A percentile compares a stretch with the other conserved stretches of the same genome.
These are phyloP conservation scores for Sanghuangporus weigelae DNA, from an alignment of 1,284 basidiomycete species.

Conservation along the genomic window DNA sequence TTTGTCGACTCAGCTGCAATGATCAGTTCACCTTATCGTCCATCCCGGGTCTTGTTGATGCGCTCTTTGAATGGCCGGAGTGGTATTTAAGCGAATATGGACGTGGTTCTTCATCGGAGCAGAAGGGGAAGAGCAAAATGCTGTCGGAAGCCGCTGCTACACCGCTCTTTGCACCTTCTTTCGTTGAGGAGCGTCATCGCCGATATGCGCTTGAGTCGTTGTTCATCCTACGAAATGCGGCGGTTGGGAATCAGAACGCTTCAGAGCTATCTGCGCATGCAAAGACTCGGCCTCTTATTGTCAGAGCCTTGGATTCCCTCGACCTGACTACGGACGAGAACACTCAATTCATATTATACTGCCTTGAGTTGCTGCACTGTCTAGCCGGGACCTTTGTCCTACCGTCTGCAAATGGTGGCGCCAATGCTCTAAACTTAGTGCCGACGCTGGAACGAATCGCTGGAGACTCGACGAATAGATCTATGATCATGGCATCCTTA, in stretches of 20 bases:
- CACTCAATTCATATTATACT: slow-evolving; percentile 61
- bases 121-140: neutral
- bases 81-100: slow-evolving; percentile 42
- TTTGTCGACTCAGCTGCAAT: slow-evolving; percentile 69
- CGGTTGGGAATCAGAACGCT: slow-evolving; percentile 60
- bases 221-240: slow-evolving; percentile 72
- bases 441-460: slow-evolving; percentile 48
- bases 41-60: slow-evolving; percentile 73
- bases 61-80: slow-evolving; percentile 76
- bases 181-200: slow-evolving; percentile 46
- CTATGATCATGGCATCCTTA: slow-evolving; percentile 63
- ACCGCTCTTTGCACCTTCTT: slow-evolving; percentile 49
- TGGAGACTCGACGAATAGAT: slow-evolving; percentile 57
- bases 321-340: slow-evolving; percentile 54
- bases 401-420: slow-evolving; percentile 27
- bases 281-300: slow-evolving; percentile 55
- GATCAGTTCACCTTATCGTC: slow-evolving; percentile 64
- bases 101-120: slow-evolving; percentile 17
- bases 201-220: slow-evolving; percentile 71
- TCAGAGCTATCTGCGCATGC: slow-evolving; percentile 51
- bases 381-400: slow-evolving; percentile 41
- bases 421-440: slow-evolving; percentile 36
- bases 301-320: slow-evolving; percentile 45
- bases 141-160: slow-evolving; percentile 28
- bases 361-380: slow-evolving; percentile 59